Conservation (phyloP, 352 stramenopile genomes). For the Pseudoperonospora humuli region DNA sequence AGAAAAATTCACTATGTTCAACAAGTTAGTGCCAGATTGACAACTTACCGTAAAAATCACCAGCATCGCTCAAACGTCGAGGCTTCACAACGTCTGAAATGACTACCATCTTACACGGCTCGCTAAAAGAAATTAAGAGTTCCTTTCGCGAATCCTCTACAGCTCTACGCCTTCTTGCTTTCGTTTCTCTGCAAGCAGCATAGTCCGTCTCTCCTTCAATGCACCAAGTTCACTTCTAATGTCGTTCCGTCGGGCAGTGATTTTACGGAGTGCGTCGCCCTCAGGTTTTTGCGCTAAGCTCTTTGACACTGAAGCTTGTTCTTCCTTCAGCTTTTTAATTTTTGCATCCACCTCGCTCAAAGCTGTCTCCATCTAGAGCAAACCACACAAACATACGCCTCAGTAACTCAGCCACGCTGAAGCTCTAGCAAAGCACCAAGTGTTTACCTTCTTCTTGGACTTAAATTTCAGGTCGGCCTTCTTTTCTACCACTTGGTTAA, state of each 20-base stretch:
- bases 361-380: conserved; percentile 57
- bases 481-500: conserved; percentile 86
- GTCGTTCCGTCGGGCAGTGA: conserved; percentile 76
- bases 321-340: conserved; percentile 70
- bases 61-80: too few relatives aligned
- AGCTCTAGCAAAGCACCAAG: neutral
- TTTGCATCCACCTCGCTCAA: conserved; percentile 79
- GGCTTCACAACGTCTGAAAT: neutral
- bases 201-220: conserved; percentile 75
- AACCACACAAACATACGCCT: conserved; percentile 1
- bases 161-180: conserved; percentile 69
- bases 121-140: conserved; percentile 1
- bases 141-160: conserved; percentile 18
- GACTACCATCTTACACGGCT: conserved; percentile 16
- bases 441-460: conserved; percentile 77
- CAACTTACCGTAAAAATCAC: conserved; percentile 11
- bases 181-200: conserved; percentile 69
- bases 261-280: conserved; percentile 68
- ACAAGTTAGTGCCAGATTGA: conserved; percentile 21
- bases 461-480: conserved; percentile 86
- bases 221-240: conserved; percentile 79
- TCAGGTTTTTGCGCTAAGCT: conserved; percentile 65
- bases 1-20: conserved; percentile 30
- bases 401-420: neutral
- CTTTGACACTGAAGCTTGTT: conserved; percentile 75